Evolutionary conservation across 441 rosid species (phyloP), one percentile per base, ranked within the genome.

Genomic region (Biscutella laevigata): DNA sequence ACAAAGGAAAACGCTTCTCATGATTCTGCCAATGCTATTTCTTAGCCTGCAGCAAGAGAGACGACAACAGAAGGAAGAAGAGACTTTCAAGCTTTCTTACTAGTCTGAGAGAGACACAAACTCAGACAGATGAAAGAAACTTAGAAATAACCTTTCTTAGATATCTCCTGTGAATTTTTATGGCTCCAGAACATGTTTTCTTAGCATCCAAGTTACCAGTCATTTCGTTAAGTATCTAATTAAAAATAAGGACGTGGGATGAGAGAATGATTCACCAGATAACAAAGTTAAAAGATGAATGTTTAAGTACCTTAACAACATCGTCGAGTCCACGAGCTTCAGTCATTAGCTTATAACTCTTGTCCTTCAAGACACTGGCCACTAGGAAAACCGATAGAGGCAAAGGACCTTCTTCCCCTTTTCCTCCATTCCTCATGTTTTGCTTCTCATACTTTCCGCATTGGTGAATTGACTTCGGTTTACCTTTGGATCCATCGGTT

Each of bases 261-360:
- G 8, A 53, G 33, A n/a, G 5, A 37, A 32, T 33, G 30, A 62
- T 6, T 25, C 46, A 36, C 22, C 19, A 36, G 7, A 37, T 12
- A 13, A 4, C 25, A 17, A 51, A 22, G 38, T 42, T 45, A 16
- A 5, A 41, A 17, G 45, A 48, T 30, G 42, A 19, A 57, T 74
- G 48, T 33, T 20, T 6, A 46, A 85, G n/a, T n/a, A n/a, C 98
- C 94, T 84, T 86, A 66, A 92, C 87, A 19, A 92, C 91, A 52
- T 92, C 98, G 27, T 92, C 98, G n/a, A 92, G 82, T 62, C 96
- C 96, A 1, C 83, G 81, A 60, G 98, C 96, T 75, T 91, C 94
- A 13, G 69, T 71, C 70, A 78, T 58, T 40, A 88, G 79, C 74
- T 64, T 81, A 25, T 78, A 48, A 74, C 96, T 91, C 82, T 82